phyloP scores from a whole-genome alignment of 164 flowering plant genomes.

The Macadamia tetraphylla region DNA sequence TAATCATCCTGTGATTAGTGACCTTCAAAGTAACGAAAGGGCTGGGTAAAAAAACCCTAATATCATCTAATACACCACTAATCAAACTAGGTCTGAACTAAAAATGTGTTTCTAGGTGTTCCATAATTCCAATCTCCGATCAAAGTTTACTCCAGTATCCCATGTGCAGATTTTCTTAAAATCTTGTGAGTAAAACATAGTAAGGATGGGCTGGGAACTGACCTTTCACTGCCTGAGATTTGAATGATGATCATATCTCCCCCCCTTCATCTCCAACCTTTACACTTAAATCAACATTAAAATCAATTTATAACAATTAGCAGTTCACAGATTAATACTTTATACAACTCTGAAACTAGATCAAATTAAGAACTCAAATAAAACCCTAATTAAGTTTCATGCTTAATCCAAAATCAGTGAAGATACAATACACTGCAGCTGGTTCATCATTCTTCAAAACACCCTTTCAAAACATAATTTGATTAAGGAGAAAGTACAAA shows the following conservation, averaged over 20 bases:
- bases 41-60: too few relatives aligned
- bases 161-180: neutral
- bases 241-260: neutral
- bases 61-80: too few relatives aligned
- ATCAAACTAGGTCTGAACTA: neutral
- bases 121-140: too few relatives aligned
- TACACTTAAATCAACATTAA: neutral
- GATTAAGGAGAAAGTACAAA: too few relatives aligned
- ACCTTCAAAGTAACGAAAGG: too few relatives aligned
- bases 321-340: too few relatives aligned
- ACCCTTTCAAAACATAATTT: too few relatives aligned
- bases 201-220: neutral
- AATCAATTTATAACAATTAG: neutral
- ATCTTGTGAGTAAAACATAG: neutral
- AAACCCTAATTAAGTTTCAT: neutral
- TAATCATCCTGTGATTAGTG: too few relatives aligned
- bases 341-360: neutral
- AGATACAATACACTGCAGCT: neutral
- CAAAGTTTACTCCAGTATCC: too few relatives aligned
- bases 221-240: neutral
- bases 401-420: neutral
- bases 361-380: neutral
- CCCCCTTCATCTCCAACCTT: constrained; percentile 1
- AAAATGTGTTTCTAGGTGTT: neutral
- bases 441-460: neutral